Base-by-base conservation (phyloP, 345 rosid species). In the Conringia planisiliqua region DNA sequence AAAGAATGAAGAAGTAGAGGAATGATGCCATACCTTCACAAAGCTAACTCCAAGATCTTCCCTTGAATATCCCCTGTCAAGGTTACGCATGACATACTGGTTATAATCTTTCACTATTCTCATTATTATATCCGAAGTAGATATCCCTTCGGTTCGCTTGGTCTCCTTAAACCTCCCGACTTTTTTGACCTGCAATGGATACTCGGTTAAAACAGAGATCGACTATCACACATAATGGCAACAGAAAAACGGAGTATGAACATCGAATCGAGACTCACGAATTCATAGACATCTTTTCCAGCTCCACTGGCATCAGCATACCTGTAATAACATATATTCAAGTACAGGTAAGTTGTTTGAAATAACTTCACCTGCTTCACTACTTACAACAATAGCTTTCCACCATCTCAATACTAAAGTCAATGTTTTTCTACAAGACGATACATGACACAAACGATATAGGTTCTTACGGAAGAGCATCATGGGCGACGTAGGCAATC, bases 261-360 rank as follows among this genome's bases (percentile, higher is more conserved):
- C 6, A 38, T 47, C 12, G 30, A 44, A 8, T 40, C 50, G 30
- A 52, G 29, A 75, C 87, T 84, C 79, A 85, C 91, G 39, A 81
- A 87, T 78, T 87, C 91, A 81, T 87, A 85, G 63, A 85, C 91
- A 83, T 85, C 91, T 4, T 84, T 85, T 72, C 87, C 89, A 55
- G 88, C 85, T 13, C 89, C 91, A 81, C 85, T 87, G 35, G 89
- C 82, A 85, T 87, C 91, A 56, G 86, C 86, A 72, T 87, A 87
- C 24, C 91, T 87, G 69, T 73, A 75, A 54, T 3, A 12, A 35
- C 3, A 46, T 26, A 29, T 10, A 58, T 26, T 20, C 11, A 42
- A 33, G 52, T 16, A 44, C 46, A 18, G 40, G 18, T 58, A 42
- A 2, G 7, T 10, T 9, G 2, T 5, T 29, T 4, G 4, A 62